Conservation (phyloP, 352 stramenopile species). For the Saprolegnia diclina region DNA sequence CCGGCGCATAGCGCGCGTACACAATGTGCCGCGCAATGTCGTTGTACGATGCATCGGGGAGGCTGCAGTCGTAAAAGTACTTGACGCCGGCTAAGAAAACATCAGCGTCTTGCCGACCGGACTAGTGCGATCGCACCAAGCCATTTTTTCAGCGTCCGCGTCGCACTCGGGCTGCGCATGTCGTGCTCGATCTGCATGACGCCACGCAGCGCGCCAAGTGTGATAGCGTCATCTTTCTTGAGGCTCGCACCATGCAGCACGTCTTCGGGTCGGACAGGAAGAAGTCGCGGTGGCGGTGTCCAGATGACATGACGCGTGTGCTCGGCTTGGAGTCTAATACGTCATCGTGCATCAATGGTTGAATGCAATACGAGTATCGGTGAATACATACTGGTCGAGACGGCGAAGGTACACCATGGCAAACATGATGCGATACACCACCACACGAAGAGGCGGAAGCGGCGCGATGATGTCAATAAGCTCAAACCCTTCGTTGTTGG, state of each 20-base stretch:
- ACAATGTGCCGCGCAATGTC: slow-evolving; percentile 47
- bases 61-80: slow-evolving; percentile 53
- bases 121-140: slow-evolving; percentile 25
- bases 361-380: not conserved
- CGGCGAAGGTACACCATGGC: slow-evolving; percentile 51
- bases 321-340: slow-evolving; percentile 42
- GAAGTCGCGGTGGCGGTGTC: slow-evolving; percentile 28
- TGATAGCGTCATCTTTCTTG: not conserved
- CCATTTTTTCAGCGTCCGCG: slow-evolving; percentile 63
- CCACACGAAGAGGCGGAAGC: slow-evolving; percentile 45
- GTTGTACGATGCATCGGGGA: slow-evolving; percentile 47
- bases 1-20: slow-evolving; percentile 39
- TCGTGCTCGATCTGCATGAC: slow-evolving; percentile 39
- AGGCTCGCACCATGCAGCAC: too few species aligned
- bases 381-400: slow-evolving; percentile 3
- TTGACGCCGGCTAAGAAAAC: slow-evolving; percentile 33
- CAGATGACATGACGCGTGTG: slow-evolving; percentile 44
- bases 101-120: not conserved
- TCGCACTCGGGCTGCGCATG: slow-evolving; percentile 35
- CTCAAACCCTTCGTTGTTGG: slow-evolving; percentile 43
- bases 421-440: slow-evolving; percentile 52
- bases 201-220: slow-evolving; percentile 29
- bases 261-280: not conserved
- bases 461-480: slow-evolving; percentile 54
- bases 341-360: slow-evolving; percentile 33